These are phyloP conservation scores for Solanum boliviense DNA, from an alignment of 257 asterid genomes.

Conservation along the genomic window DNA sequence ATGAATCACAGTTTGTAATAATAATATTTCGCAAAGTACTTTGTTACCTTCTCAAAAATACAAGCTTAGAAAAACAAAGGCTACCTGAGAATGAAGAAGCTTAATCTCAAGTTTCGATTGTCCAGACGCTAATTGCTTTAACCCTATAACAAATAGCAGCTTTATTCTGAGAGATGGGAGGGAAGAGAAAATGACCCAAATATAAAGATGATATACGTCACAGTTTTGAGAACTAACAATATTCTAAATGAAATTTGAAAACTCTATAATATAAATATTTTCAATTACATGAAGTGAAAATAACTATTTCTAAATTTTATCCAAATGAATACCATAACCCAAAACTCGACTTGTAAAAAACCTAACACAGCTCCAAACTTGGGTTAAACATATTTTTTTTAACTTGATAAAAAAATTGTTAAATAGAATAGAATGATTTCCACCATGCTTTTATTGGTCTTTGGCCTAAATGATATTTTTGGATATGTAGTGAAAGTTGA, in stretches of 20 bases:
- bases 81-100: neutral
- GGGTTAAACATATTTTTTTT: neutral
- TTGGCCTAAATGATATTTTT: neutral
- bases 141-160: neutral
- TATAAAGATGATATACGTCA: no score
- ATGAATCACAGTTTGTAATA: neutral
- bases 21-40: neutral
- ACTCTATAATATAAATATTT: neutral
- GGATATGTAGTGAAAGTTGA: neutral
- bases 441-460: neutral
- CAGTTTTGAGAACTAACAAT: no score
- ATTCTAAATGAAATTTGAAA: neutral
- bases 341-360: no score
- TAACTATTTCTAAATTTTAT: neutral
- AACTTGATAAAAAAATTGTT: neutral
- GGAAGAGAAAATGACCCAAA: neutral
- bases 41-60: neutral
- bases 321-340: neutral
- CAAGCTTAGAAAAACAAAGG: neutral
- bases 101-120: neutral
- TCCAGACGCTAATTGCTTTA: neutral
- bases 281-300: neutral
- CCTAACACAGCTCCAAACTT: neutral
- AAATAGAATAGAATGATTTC: no score
- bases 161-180: neutral